phyloP scores from a whole-genome alignment of 208 protist species.

The Wallacemonas sp. region DNA sequence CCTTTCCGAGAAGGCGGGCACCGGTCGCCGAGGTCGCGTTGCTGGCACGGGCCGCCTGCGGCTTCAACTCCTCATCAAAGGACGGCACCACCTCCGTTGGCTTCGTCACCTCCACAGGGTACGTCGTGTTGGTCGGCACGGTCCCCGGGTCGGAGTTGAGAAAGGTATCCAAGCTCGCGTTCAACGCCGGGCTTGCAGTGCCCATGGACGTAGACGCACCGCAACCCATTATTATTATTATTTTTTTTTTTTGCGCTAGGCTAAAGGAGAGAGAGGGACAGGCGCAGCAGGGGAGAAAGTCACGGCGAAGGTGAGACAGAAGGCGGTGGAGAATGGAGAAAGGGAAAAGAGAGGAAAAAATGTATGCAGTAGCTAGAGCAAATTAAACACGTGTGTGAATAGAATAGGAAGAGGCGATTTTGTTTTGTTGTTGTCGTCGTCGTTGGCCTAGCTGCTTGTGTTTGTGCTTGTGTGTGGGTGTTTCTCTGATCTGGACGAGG shows the following conservation, averaged over 20 bases:
- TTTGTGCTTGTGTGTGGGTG: no score
- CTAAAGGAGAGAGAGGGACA: background rate
- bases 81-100: constrained; percentile 10
- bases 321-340: no score
- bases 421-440: no score
- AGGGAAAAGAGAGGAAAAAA: constrained; percentile 16
- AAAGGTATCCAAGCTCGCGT: background rate
- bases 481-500: background rate
- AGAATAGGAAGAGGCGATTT: no score
- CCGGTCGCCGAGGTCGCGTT: background rate
- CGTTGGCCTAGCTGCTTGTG: no score
- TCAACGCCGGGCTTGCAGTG: background rate
- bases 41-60: background rate
- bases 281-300: no score
- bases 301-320: no score
- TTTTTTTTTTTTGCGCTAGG: no score
- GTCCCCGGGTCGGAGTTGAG: background rate
- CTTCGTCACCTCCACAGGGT: constrained; percentile 4
- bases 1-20: constrained; percentile 59
- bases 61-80: background rate
- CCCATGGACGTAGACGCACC: background rate
- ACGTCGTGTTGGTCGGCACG: background rate
- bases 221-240: constrained; percentile 1
- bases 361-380: no score
- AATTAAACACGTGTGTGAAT: no score